Evolutionary conservation across 2,329 filamentous ascomycete genomes (phyloP), one percentile per base, ranked within the genome.

Genomic region (Didymella sp.): DNA sequence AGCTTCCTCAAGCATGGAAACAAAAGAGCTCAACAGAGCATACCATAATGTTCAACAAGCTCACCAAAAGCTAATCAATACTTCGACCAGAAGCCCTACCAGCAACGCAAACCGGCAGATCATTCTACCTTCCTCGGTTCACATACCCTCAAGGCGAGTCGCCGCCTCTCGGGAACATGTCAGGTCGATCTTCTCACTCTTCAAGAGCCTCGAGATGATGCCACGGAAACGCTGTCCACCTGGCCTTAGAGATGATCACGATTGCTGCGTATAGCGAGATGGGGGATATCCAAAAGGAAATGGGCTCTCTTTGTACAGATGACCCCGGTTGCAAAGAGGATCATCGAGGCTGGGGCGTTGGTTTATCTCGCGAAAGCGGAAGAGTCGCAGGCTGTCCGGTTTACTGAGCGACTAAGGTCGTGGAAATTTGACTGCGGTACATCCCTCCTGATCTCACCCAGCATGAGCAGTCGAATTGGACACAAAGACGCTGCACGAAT

Each of bases 91-190:
- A 73, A 22, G 70, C 72, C n/a, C 72, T 82, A 19, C 70, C 76
- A 15, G 60, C 68, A 7, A 67, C 70, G 4, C 73, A 77, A 22
- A 69, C 76, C 2, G 60, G 64, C 6, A 82, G 58, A 68, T 67
- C 42, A 74, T 78, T 4, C 70, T 38, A 9, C 9, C 35, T 13
- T 17, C 19, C 1, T 78, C 77, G 15, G 69, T 81, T 8, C 72
- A 71, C 7, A 75, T 80, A 63, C 73, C 75, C 1, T 48, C 68
- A 5, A 74, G 76, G 24, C 63, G 74, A 53, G 70, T 71, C 42
- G 70, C 71, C 1, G 66, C 72, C 1, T 81, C 81, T 48, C 69
- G 71, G 17, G 61, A 67, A 11, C 78, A 80, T 63, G 78, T 79
- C 1, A 62, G 61, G 1, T 71, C 72, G 35, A 76, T 81, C 28